Conservation (phyloP, 2,329 filamentous ascomycete species). For the Fusarium kyushuense region DNA sequence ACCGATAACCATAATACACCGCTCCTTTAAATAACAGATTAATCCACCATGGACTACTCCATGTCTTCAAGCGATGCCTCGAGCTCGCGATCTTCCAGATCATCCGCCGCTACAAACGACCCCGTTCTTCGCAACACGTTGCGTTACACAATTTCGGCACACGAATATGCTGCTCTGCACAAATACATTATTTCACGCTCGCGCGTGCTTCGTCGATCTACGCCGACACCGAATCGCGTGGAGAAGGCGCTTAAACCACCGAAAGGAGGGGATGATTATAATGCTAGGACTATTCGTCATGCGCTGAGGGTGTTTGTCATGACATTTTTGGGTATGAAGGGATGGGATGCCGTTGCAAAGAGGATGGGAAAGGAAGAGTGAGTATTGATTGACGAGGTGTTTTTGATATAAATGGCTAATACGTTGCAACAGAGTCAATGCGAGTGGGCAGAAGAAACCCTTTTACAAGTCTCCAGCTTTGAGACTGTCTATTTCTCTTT, state of each 20-base stretch:
- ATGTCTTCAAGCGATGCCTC: slow-evolving; percentile 41
- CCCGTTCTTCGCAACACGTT: slow-evolving; percentile 86
- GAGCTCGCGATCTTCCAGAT: slow-evolving; percentile 37
- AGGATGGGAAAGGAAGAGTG: slow-evolving; percentile 62
- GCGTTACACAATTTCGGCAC: slow-evolving; percentile 85
- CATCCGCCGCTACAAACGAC: slow-evolving; percentile 57
- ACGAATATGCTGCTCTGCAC: slow-evolving; percentile 88
- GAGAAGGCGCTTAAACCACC: slow-evolving; percentile 55
- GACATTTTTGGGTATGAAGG: slow-evolving; percentile 72
- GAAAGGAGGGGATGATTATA: slow-evolving; percentile 71
- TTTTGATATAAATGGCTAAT: slow-evolving; percentile 9
- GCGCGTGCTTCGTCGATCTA: slow-evolving; percentile 64
- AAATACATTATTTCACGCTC: slow-evolving; percentile 84
- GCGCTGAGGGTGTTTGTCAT: slow-evolving; percentile 77
- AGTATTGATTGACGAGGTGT: slow-evolving; percentile 41
- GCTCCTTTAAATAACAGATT: slow-evolving; percentile 7
- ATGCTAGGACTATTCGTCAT: slow-evolving; percentile 76
- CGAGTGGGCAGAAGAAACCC: slow-evolving; percentile 61
- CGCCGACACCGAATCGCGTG: slow-evolving; percentile 68
- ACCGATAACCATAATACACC: neutral
- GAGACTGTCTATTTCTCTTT: slow-evolving; percentile 84
- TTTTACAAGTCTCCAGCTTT: slow-evolving; percentile 76
- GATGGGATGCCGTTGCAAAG: slow-evolving; percentile 66
- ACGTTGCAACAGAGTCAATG: slow-evolving; percentile 36
- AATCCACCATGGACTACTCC: slow-evolving; percentile 37